Evolutionary conservation across 2,329 filamentous ascomycete genomes (phyloP).

Genomic region (Truncatella angustata): DNA sequence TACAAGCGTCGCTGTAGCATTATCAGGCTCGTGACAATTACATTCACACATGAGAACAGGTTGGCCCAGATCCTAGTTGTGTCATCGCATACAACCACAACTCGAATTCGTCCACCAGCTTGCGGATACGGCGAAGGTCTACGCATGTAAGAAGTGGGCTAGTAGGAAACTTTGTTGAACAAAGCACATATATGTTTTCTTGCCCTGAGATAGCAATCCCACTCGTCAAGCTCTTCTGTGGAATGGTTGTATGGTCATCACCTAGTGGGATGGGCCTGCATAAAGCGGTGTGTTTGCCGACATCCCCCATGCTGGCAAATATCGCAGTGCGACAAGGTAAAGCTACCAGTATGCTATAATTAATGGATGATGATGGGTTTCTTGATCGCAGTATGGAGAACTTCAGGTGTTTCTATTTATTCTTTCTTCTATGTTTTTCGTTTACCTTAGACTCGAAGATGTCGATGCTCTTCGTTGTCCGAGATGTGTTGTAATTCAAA

Average conservation of each 20-base stretch:
- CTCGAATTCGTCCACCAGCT: neutral
- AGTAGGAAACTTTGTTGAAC: neutral
- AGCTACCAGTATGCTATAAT: no score
- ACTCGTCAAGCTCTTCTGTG: neutral
- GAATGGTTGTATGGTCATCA: neutral
- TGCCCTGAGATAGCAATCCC: neutral
- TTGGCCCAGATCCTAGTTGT: neutral
- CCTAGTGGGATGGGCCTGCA: neutral
- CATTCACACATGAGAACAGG: neutral
- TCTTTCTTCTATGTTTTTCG: no score
- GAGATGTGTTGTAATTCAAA: no score
- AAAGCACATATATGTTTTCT: neutral
- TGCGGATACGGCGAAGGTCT: neutral
- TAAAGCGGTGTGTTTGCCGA: neutral
- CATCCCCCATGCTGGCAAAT: no score
- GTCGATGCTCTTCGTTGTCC: no score
- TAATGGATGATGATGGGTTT: no score
- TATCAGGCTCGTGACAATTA: neutral
- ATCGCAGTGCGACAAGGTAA: no score
- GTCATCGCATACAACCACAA: neutral
- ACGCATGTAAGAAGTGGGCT: neutral
- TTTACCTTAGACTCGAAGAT: no score
- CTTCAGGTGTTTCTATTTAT: no score
- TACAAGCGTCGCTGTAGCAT: neutral
- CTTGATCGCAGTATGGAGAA: no score